Conservation (phyloP, 169 alveolate genomes). For the Eimeria necatrix region DNA sequence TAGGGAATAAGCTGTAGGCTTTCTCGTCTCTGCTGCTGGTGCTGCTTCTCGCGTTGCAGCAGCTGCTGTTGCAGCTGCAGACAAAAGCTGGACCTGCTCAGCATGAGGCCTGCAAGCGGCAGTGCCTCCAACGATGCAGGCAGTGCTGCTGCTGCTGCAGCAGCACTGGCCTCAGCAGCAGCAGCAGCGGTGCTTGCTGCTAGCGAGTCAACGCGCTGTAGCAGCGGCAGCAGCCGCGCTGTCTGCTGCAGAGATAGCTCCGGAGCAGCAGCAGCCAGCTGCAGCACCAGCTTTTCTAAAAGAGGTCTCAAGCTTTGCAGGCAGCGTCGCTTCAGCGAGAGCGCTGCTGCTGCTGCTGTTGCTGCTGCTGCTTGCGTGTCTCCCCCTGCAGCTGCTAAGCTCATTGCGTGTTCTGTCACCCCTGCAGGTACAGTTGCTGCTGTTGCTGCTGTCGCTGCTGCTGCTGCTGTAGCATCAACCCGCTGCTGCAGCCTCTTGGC, state of each 20-base stretch:
- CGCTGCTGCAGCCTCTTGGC: constrained; percentile 26
- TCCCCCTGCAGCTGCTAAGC: not conserved
- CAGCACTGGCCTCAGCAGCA: not conserved
- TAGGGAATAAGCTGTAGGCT: not conserved
- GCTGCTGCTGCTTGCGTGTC: not conserved
- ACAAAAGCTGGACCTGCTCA: not conserved
- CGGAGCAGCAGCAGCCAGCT: not conserved
- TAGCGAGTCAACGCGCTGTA: constrained; percentile 35
- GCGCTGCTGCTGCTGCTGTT: constrained; percentile 29
- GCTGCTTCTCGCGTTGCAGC: constrained; percentile 38
- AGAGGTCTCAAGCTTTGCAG: constrained; percentile 46
- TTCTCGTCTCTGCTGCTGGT: not conserved
- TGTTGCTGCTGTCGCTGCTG: constrained; percentile 29
- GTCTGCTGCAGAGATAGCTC: constrained; percentile 56
- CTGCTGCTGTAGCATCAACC: not conserved
- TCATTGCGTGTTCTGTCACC: not conserved
- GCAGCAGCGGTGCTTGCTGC: constrained; percentile 55
- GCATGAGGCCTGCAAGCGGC: constrained; percentile 44
- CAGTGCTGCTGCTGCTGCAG: constrained; percentile 59
- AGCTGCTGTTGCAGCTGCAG: constrained; percentile 11
- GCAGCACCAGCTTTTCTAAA: constrained; percentile 2
- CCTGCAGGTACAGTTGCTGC: not conserved
- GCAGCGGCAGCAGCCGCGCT: constrained; percentile 17
- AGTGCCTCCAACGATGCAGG: not conserved
- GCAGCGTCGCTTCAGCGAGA: constrained; percentile 47